Evolutionary conservation across 768 basidiomycete genomes (phyloP).

Genomic region (Tubosaeta sp.): DNA sequence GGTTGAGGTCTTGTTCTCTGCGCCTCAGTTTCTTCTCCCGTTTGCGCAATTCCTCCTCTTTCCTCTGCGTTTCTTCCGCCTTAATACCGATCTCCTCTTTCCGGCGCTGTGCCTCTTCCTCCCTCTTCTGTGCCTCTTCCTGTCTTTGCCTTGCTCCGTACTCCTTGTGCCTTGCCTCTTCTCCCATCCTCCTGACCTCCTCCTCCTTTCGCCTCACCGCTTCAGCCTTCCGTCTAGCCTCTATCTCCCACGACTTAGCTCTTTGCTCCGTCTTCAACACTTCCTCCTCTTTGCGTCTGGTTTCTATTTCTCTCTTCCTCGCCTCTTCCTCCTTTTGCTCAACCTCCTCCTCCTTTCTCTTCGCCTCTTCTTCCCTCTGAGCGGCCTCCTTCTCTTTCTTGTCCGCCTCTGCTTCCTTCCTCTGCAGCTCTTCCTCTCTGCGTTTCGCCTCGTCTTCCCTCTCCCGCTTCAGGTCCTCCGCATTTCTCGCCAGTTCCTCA

Average conservation of each 20-base stretch:
- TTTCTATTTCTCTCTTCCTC: conserved; percentile 15
- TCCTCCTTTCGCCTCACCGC: conserved; percentile 22
- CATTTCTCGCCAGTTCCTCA: conserved; percentile 30
- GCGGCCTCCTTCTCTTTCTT: conserved; percentile 11
- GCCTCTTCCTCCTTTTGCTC: conserved; percentile 29
- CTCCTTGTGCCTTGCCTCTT: conserved; percentile 26
- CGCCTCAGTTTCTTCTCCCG: conserved; percentile 28
- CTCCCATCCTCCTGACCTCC: conserved; percentile 23
- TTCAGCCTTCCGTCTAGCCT: conserved; percentile 28
- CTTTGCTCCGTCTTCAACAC: conserved; percentile 23
- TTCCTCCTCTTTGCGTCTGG: conserved; percentile 21
- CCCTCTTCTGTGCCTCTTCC: conserved; percentile 26
- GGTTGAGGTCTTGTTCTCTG: conserved; percentile 31
- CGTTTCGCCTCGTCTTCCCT: conserved; percentile 21
- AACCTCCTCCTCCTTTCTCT: conserved; percentile 24
- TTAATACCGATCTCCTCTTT: conserved; percentile 24
- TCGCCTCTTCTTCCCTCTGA: conserved; percentile 14
- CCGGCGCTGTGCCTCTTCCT: conserved; percentile 27
- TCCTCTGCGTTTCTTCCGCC: conserved; percentile 22
- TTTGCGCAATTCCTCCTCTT: conserved; percentile 23
- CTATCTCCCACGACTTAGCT: conserved; percentile 26
- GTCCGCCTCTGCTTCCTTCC: conserved; percentile 32
- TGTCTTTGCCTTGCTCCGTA: conserved; percentile 30
- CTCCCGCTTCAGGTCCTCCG: conserved; percentile 32
- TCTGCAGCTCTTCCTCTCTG: conserved; percentile 27